These are phyloP conservation scores for Jatropha curcas DNA, from an alignment of 345 rosid genomes.

Conservation along the genomic window DNA sequence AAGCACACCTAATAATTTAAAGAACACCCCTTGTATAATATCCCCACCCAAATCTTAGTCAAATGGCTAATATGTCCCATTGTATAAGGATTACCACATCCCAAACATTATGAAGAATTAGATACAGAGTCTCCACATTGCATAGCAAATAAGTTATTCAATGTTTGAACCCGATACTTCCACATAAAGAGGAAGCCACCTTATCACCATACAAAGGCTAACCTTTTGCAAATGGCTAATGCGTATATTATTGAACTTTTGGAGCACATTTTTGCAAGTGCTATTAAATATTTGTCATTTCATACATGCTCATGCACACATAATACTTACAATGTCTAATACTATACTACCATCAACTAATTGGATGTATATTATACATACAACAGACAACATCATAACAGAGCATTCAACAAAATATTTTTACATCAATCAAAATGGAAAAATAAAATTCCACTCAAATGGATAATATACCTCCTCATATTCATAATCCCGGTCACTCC, in stretches of 20 bases:
- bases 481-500: conserved; percentile 79
- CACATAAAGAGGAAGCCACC: background rate
- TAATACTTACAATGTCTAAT: no score
- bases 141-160: background rate
- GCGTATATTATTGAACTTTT: background rate
- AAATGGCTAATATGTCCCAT: background rate
- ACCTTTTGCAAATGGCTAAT: background rate
- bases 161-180: background rate
- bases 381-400: no score
- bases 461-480: conserved; percentile 70
- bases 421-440: background rate
- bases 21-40: background rate
- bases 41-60: background rate
- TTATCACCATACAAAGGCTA: background rate
- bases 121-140: background rate
- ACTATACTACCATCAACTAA: no score
- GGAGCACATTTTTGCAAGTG: no score
- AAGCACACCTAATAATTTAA: no score
- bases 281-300: background rate
- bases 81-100: background rate
- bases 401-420: background rate
- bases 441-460: background rate
- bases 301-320: background rate
- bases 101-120: background rate
- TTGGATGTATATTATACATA: no score